phyloP scores from a whole-genome alignment of 306 rosid genomes.

The Lathyrus sativus region DNA sequence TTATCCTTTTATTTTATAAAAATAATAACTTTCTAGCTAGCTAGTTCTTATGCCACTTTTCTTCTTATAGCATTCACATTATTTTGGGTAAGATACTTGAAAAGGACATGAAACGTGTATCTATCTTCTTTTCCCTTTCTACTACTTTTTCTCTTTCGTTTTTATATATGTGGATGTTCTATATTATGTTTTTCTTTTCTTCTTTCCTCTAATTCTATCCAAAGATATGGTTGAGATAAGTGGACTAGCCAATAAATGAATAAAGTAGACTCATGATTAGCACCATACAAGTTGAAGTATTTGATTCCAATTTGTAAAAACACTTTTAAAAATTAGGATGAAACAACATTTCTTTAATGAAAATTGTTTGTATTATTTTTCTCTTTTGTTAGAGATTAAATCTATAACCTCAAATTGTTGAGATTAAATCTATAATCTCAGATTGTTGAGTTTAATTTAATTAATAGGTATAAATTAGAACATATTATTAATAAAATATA shows the following conservation, averaged over 20 bases:
- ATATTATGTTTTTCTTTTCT: not conserved
- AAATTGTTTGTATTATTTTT: too few species aligned
- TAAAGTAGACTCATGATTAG: conserved; percentile 24
- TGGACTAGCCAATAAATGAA: conserved; percentile 25
- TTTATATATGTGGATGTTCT: not conserved
- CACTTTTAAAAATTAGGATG: too few species aligned
- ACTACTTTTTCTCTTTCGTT: conserved; percentile 1
- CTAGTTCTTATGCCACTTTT: conserved; percentile 28
- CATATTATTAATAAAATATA: too few species aligned
- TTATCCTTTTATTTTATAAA: conserved; percentile 29
- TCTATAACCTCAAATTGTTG: too few species aligned
- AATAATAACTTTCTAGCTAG: conserved; percentile 20
- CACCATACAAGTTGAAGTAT: conserved; percentile 24
- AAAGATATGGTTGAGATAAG: conserved; percentile 33
- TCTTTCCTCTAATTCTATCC: not conserved
- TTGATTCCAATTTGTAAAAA: not conserved
- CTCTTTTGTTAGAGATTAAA: too few species aligned
- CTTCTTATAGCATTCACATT: conserved; percentile 38
- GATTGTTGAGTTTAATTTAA: too few species aligned
- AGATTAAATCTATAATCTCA: too few species aligned
- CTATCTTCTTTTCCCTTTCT: not conserved
- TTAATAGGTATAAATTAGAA: too few species aligned
- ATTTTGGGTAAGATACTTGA: conserved; percentile 34
- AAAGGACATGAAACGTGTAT: conserved; percentile 30
- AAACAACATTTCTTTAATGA: too few species aligned